Conservation (phyloP, 768 basidiomycete genomes). For the Xerocomellus chrysenteron region DNA sequence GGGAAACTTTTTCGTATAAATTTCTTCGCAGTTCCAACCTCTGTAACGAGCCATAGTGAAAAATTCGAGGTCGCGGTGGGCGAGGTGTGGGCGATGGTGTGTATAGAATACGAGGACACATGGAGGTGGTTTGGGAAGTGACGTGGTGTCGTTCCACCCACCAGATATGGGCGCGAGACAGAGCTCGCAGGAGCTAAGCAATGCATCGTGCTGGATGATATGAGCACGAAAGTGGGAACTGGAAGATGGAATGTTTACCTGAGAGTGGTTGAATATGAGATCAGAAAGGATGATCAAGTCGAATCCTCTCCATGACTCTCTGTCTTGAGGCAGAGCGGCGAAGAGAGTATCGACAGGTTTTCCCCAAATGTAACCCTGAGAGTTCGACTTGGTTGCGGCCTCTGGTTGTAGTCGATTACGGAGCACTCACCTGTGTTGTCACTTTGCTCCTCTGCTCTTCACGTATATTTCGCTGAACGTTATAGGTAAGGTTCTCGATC, state of each 20-base stretch:
- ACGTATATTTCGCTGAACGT: slow-evolving; percentile 59
- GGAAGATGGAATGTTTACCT: slow-evolving; percentile 44
- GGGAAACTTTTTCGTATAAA: slow-evolving; percentile 61
- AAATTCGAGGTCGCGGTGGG: slow-evolving; percentile 80
- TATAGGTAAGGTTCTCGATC: slow-evolving; percentile 71
- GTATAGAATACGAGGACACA: slow-evolving; percentile 82
- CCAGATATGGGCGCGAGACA: slow-evolving; percentile 29
- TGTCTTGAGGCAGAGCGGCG: slow-evolving; percentile 17
- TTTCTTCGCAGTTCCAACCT: slow-evolving; percentile 75
- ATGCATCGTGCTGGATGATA: slow-evolving; percentile 65
- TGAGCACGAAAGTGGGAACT: neutral
- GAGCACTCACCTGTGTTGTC: slow-evolving; percentile 36
- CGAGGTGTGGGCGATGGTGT: slow-evolving; percentile 84
- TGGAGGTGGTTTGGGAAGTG: slow-evolving; percentile 24
- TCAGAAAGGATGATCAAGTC: slow-evolving; percentile 89
- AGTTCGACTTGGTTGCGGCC: neutral
- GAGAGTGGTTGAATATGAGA: slow-evolving; percentile 93
- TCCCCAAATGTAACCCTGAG: slow-evolving; percentile 85
- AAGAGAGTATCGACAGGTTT: slow-evolving; percentile 42
- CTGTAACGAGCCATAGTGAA: slow-evolving; percentile 58
- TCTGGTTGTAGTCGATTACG: slow-evolving; percentile 29
- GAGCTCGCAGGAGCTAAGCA: slow-evolving; percentile 70
- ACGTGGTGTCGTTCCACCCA: slow-evolving; percentile 5
- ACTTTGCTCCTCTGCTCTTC: slow-evolving; percentile 17
- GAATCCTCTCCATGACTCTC: slow-evolving; percentile 42